A percentile compares a stretch with the other conserved stretches of the same genome.
Evolutionary conservation across 139 green algal genomes (phyloP).

Genomic region (Zygnema circumcarinatum): DNA sequence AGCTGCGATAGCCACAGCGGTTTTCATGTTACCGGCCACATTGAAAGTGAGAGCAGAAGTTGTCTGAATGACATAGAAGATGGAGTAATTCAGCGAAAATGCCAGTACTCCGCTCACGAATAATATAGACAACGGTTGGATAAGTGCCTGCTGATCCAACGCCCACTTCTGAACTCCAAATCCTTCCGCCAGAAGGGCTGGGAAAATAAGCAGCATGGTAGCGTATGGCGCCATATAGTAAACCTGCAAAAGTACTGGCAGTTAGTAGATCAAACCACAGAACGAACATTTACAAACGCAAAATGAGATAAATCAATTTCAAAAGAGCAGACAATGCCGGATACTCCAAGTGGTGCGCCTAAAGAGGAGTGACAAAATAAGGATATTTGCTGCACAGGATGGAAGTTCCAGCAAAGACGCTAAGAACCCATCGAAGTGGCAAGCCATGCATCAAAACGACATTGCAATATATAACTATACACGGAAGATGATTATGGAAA

Average conservation of each 20-base stretch:
- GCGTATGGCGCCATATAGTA: conserved; percentile 61
- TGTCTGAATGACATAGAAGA: conserved; percentile 62
- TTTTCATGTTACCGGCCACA: conserved; percentile 59
- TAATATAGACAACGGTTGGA: conserved; percentile 18
- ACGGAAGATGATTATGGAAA: too few species aligned
- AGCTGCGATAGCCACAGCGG: conserved; percentile 45
- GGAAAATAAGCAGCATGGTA: conserved; percentile 27
- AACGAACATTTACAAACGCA: neutral
- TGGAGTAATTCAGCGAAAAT: conserved; percentile 60
- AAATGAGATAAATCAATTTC: neutral
- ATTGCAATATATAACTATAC: too few species aligned
- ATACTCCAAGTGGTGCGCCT: neutral
- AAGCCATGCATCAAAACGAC: too few species aligned
- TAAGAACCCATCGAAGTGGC: too few species aligned
- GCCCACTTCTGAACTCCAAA: conserved; percentile 21
- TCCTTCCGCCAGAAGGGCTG: conserved; percentile 41
- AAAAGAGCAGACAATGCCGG: neutral
- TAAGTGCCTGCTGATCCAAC: neutral
- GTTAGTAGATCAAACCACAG: neutral
- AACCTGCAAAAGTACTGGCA: conserved; percentile 6
- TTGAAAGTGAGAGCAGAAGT: conserved; percentile 61
- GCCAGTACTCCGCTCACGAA: conserved; percentile 44
- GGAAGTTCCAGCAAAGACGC: too few species aligned
- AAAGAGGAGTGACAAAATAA: too few species aligned
- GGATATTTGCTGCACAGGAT: too few species aligned